Evolutionary conservation across 331 rosid genomes (phyloP), one percentile per base, ranked within the genome.

Genomic region (Rhamnella rubrinervis): DNA sequence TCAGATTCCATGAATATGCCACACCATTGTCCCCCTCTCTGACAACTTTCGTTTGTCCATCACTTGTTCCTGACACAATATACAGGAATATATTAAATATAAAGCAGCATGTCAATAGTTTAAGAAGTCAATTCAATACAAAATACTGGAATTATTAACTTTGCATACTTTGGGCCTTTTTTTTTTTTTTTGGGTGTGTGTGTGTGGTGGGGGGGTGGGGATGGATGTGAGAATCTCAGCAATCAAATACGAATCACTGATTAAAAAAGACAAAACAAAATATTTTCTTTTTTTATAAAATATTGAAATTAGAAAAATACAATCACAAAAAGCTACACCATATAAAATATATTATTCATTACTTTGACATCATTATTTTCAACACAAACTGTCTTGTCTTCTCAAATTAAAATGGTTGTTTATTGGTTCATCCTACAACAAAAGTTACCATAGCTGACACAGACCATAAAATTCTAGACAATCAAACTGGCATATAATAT

Each of bases 21-120:
- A 93, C 89, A 62, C 97, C 98, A 75, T 89, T 91, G 82, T 93
- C 98, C 69, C 97, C 98, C 83, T 93, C 98, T 83, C 98, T 91
- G 57, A 91, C 78, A 62, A 93, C 85, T 72, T 91, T 93, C 59
- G 98, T 93, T 84, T 93, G 98, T 61, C 96, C 98, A 61, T 91
- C 88, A 77, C 85, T 84, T 63, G 95, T 81, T 83, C 98, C 98
- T 93, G 96, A 72, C 75, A 63, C 65, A 71, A 74, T 72, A 55
- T 53, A 71, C 39, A 41, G 47, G 7, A 73, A 31, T 58, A 19
- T 63, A 66, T 41, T n/a, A 38, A 10, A 23, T 41, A 14, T 35
- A 65, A 46, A 72, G 47, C 49, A 62, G 39, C 51, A 59, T 37
- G 65, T 8, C 3, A 40, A 40, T 40, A 40, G 47, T n/a, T n/a